phyloP scores from a whole-genome alignment of 768 basidiomycete genomes.

The Amanita thiersii region DNA sequence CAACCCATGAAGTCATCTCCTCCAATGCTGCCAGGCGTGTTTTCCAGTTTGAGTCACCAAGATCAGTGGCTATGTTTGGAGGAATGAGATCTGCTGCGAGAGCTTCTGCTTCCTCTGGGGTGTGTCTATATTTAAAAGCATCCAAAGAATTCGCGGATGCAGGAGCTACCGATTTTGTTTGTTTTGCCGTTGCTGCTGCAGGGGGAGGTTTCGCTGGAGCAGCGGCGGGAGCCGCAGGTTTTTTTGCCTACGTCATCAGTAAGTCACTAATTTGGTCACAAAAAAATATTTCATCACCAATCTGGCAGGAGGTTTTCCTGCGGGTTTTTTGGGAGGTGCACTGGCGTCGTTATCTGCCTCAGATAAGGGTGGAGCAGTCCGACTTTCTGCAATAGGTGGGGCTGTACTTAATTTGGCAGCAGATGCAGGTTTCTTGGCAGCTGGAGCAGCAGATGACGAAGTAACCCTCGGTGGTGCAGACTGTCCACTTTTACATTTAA shows the following conservation, averaged over 20 bases:
- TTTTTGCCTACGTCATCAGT: conserved; percentile 34
- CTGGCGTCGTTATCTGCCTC: conserved; percentile 35
- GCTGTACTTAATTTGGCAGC: conserved; percentile 14
- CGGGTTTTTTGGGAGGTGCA: conserved; percentile 33
- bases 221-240: conserved; percentile 27
- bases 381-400: conserved; percentile 18
- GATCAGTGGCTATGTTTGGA: conserved; percentile 52
- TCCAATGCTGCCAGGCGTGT: conserved; percentile 79
- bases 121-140: conserved; percentile 85
- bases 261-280: conserved; percentile 9
- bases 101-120: conserved; percentile 85
- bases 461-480: conserved; percentile 43
- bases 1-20: conserved; percentile 78
- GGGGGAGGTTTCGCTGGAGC: conserved; percentile 37
- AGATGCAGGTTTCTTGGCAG: conserved; percentile 22
- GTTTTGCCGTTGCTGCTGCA: conserved; percentile 17
- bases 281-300: conserved; percentile 25
- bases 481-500: conserved; percentile 73
- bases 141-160: conserved; percentile 55
- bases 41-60: conserved; percentile 94
- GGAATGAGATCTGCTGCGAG: conserved; percentile 72
- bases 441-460: conserved; percentile 28
- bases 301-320: conserved; percentile 44
- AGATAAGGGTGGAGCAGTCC: conserved; percentile 26
- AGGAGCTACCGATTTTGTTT: conserved; percentile 36